Evolutionary conservation across 2,329 filamentous ascomycete species (phyloP).

Genomic region (Xylariaceae sp.): DNA sequence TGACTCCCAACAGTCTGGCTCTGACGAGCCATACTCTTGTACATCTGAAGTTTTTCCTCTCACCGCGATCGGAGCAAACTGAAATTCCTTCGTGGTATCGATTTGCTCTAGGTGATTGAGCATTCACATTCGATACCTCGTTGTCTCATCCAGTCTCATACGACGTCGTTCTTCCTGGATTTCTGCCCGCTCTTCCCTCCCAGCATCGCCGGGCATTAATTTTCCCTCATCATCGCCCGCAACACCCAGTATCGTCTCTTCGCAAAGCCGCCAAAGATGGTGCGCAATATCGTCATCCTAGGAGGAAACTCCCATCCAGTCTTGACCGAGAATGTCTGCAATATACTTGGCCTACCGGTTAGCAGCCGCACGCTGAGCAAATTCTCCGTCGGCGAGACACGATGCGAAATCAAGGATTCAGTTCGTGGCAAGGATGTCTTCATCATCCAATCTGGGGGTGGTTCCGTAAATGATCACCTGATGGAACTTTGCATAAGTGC

Average conservation of each 20-base stretch:
- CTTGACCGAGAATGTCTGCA: conserved; percentile 81
- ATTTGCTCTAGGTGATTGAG: conserved; percentile 2
- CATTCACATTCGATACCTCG: not conserved
- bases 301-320: conserved; percentile 89
- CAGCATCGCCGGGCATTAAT: not conserved
- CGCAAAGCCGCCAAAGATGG: conserved; percentile 52
- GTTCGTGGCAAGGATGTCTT: conserved; percentile 98
- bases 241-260: not conserved
- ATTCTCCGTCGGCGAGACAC: conserved; percentile 91
- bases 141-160: not conserved
- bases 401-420: conserved; percentile 92
- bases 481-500: conserved; percentile 86
- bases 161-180: not conserved
- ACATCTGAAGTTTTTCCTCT: conserved; percentile 8
- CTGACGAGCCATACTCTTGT: not conserved
- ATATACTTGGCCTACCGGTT: conserved; percentile 77
- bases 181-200: not conserved
- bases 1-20: not conserved
- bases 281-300: conserved; percentile 90
- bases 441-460: conserved; percentile 91
- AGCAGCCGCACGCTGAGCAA: conserved; percentile 81
- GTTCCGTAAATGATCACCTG: conserved; percentile 91
- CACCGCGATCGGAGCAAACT: conserved; percentile 23
- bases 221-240: not conserved
- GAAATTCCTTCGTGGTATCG: conserved; percentile 7